A percentile compares a stretch with the other conserved stretches of the same genome.
phyloP scores from a whole-genome alignment of 1,139 yeast genomes.

The Blastobotrys aristatus region DNA sequence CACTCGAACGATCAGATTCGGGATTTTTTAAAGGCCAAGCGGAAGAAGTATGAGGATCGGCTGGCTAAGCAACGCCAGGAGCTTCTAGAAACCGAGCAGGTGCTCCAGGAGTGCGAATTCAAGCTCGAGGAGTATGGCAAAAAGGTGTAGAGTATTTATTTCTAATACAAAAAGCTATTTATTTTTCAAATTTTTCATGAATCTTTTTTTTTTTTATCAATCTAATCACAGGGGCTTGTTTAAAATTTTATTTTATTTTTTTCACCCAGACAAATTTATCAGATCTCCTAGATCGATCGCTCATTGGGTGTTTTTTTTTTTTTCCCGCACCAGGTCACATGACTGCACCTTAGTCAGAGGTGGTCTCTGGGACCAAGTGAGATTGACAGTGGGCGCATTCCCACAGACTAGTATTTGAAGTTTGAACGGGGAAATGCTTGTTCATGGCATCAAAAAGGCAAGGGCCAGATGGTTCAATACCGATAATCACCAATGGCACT shows the following conservation, averaged over 20 bases:
- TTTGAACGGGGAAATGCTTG: background rate
- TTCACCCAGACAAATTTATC: no score
- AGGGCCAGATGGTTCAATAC: background rate
- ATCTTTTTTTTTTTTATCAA: background rate
- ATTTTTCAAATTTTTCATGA: no score
- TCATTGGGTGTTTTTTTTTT: no score
- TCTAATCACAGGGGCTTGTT: no score
- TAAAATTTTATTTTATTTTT: no score
- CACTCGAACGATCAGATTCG: slow-evolving; percentile 27
- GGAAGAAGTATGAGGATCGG: slow-evolving; percentile 31
- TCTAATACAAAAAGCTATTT: background rate
- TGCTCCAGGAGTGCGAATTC: slow-evolving; percentile 28
- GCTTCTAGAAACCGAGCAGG: slow-evolving; percentile 25
- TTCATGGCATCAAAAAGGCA: background rate
- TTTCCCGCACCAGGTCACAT: no score
- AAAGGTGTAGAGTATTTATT: background rate
- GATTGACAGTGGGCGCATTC: no score
- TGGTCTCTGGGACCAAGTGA: no score
- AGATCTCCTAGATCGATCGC: no score
- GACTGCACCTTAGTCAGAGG: no score
- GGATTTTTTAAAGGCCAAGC: slow-evolving; percentile 32
- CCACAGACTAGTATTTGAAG: no score
- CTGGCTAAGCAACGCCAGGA: slow-evolving; percentile 27
- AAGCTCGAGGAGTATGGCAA: background rate
- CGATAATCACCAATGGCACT: background rate